Base-by-base conservation (phyloP, 2,329 filamentous ascomycete species). In the Curvularia hawaiiensis region DNA sequence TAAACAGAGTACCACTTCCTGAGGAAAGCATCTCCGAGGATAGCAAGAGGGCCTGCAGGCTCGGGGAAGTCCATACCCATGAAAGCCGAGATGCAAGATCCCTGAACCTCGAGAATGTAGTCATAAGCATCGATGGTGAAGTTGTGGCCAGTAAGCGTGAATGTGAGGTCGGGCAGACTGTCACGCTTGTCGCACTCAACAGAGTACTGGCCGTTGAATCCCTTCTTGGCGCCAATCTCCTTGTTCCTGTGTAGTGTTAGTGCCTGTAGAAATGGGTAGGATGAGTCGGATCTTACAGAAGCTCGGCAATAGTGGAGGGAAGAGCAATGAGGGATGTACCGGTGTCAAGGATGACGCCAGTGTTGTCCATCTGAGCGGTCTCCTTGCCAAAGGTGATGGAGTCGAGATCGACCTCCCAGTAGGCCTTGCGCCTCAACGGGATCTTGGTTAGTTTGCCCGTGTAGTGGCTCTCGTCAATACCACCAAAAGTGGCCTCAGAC, bases 341-440 rank as follows among this genome's bases (percentile, higher is more conserved):
- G 54, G 95, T 99, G 84, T 99, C 95, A 60, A 99, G 90, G 66
- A 99, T 97, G 71, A 92, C 91, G 81, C 95, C 96, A 58, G 92
- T 97, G 84, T 91, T 87, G 65, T 98, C 94, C 64, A 98, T 88
- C 78, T 97, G 90, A 60, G 93, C 93, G 66, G 87, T 88, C 74
- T 90, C 86, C 52, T 93, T 85, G 70, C 95, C 96, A 64, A 97
- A 92, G 54, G 90, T 88, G 80, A 99, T 95, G 64, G 92, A 85
- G 73, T 98, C 89, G 61, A 99, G 88, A 73, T 98, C 93, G 54
- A 99, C 94, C 85, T 99, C 95, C 95, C 95, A 99, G 86, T 99
- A 99, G 49, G 95, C 95, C 89, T 98, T 98, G 77, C 95, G 91
- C 79, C 95, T 91, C 69, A 99, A 87, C 54, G 95, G 95, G 68